These are phyloP conservation scores for Annona cherimola DNA, from an alignment of 164 flowering plant genomes.

Conservation along the genomic window DNA sequence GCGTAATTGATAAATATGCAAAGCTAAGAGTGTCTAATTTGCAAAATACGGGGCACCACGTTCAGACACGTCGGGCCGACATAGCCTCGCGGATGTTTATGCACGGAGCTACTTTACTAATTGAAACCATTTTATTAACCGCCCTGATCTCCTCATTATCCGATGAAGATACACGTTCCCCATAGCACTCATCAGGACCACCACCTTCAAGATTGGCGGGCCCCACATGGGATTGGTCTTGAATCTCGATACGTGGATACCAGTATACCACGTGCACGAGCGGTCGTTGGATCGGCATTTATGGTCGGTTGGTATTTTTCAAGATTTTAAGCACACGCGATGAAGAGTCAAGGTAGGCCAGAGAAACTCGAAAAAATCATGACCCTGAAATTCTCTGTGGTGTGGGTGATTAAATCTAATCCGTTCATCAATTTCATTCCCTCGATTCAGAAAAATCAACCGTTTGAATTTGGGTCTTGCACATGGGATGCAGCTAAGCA, in stretches of 20 bases:
- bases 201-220: background rate
- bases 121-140: too few relatives aligned
- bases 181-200: background rate
- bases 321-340: background rate
- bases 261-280: background rate
- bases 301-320: background rate
- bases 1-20: too few relatives aligned
- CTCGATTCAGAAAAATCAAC: too few relatives aligned
- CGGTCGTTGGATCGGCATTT: background rate
- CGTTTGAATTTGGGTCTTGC: too few relatives aligned
- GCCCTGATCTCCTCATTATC: background rate
- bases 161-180: background rate
- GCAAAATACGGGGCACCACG: too few relatives aligned
- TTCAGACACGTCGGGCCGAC: too few relatives aligned
- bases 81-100: too few relatives aligned
- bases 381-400: background rate
- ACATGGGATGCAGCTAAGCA: too few relatives aligned
- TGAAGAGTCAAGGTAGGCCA: background rate
- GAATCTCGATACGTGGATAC: background rate
- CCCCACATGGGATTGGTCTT: background rate
- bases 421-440: too few relatives aligned
- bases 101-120: too few relatives aligned
- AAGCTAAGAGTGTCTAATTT: too few relatives aligned
- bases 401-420: too few relatives aligned
- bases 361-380: background rate